phyloP scores from a whole-genome alignment of 2,329 filamentous ascomycete genomes.

The Sclerotinia borealis region DNA sequence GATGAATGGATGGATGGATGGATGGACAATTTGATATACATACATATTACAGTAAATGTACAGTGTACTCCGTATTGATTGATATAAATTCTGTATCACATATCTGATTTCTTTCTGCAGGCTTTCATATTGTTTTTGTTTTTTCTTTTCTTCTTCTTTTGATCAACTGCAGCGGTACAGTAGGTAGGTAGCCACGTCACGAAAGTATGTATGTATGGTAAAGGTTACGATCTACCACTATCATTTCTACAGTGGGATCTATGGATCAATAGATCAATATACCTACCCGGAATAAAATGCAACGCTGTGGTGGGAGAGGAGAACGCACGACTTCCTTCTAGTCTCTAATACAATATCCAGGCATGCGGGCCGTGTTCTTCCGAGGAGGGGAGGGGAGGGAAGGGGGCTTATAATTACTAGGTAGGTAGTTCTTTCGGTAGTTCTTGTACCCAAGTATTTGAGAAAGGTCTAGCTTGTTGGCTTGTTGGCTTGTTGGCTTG shows the following conservation, averaged over 20 bases:
- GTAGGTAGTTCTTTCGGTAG: background rate
- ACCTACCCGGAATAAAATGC: slow-evolving; percentile 5
- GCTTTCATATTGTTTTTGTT: background rate
- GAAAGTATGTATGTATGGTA: background rate
- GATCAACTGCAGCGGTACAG: slow-evolving; percentile 9
- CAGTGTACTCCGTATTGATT: no score
- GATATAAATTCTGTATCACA: slow-evolving; percentile 5
- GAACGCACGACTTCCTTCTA: background rate
- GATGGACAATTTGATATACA: no score
- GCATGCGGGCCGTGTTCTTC: slow-evolving; percentile 11
- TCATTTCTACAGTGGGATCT: background rate
- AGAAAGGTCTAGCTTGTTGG: background rate
- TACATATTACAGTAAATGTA: no score
- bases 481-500: background rate
- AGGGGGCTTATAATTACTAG: background rate
- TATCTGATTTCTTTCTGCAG: background rate
- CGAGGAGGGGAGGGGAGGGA: no score
- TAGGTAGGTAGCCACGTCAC: slow-evolving; percentile 16
- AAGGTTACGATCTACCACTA: slow-evolving; percentile 4
- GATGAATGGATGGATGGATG: no score
- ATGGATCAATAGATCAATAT: background rate
- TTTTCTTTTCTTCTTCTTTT: background rate
- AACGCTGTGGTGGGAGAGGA: slow-evolving; percentile 5
- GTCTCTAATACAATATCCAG: slow-evolving; percentile 12
- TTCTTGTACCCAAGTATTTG: background rate